Base-by-base conservation (phyloP, 2,329 filamentous ascomycete species). In the Colletotrichum lini region DNA sequence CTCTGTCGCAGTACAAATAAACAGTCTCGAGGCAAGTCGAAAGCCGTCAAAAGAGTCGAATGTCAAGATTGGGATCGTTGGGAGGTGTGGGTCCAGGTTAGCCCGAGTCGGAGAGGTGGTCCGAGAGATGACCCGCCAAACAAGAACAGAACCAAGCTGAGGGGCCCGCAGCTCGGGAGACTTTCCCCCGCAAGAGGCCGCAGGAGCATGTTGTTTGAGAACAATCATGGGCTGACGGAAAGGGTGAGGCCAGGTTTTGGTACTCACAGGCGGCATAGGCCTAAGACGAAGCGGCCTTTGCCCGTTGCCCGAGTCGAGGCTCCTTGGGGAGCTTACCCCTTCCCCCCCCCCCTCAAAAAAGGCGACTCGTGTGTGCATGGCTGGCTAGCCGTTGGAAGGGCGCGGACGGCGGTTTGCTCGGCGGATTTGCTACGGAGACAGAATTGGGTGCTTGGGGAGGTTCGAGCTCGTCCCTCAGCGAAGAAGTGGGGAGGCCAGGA, bases 51-150 rank as follows among this genome's bases (percentile, higher is more conserved):
- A n/a, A 21, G 12, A 23, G 45, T n/a, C 26, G 30, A 9, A 38
- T 23, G n/a, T n/a, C 8, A 42, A 44, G 4, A 45, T 59, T 30
- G 40, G 56, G 56, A 59, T 59, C 23, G 54, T 23, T 21, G 38
- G n/a, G 21, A 6, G 18, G 21, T 21, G 54, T 58, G 38, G 30
- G 54, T 44, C n/a, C 54, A 23, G 65, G 61, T 54, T 38, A 21
- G n/a, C 21, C 60, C 62, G 40, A 45, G n/a, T 60, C 67, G 67
- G 67, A 70, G 62, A 47, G 23, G 56, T 70, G 67, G 62, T 56
- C 62, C 67, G 67, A 66, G n/a, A 26, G 21, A 44, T 66, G 67
- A 30, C 62, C 67, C 67, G 67, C 67, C 65, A 60, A 70, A 70
- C 62, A 70, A 70, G 62, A 54, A 70, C 67, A 56, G 49, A 54